Evolutionary conservation across 225 moss, liverwort and hornwort species (phyloP), one percentile per base, ranked within the genome.

Genomic region (Takakia lepidozioides): DNA sequence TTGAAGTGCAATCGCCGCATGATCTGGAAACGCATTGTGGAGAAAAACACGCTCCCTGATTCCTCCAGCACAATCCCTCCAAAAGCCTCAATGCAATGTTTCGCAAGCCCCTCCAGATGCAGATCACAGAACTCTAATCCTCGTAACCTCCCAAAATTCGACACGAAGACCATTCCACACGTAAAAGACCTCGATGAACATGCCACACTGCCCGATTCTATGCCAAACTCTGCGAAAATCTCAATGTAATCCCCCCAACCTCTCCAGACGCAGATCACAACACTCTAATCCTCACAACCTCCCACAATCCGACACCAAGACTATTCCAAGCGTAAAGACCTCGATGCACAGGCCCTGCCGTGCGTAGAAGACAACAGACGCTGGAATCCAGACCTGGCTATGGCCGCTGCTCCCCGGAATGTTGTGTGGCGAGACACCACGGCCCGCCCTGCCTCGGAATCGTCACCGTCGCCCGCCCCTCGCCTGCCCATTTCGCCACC

Each of bases 291-390:
- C 50, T 24, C 45, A 65, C 14, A 58, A 57, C 48, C 8, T 0
- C 36, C 46, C 7, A 36, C 57, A 56, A 72, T 57, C 71, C 37
- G 51, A 36, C 49, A 11, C 35, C 58, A 75, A 46, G 75, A 51
- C 75, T 70, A 62, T 75, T 75, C 75, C 55, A 46, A 43, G 27
- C 58, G 75, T 56, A 75, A 70, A 66, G 58, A 29, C 61, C 36
- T 17, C 18, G 24, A 45, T 3, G 37, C n/a, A 5, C 48, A 55
- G 55, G 27, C 22, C 19, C 14, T 5, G n/a, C n/a, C 40, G 40
- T 14, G 18, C 15, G 40, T 18, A 64, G 66, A 75, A 51, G 75
- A 70, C 75, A 66, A 70, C 75, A 11, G 21, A 3, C 18, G 3
- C 45, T 66, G 55, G 75, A 75, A 75, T 75, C 70, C 56, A 47